Evolutionary conservation across 306 rosid genomes (phyloP).

Genomic region (Macrotyloma uniflorum): DNA sequence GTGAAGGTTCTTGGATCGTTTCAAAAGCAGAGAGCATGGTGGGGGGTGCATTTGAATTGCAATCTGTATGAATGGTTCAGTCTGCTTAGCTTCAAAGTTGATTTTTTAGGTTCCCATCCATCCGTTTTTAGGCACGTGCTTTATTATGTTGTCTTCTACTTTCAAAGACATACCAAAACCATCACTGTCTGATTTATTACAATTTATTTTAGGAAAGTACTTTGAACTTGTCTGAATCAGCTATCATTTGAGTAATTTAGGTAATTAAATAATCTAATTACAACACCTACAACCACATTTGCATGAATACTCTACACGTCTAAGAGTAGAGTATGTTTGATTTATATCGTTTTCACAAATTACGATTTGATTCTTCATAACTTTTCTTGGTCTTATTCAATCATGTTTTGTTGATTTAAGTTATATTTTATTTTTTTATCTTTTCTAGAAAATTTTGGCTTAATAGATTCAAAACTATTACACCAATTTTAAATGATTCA

Average conservation of each 20-base stretch:
- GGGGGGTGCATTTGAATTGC: background rate
- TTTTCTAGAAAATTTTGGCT: too few relatives aligned
- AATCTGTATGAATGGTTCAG: background rate
- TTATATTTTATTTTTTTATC: too few relatives aligned
- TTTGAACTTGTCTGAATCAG: background rate
- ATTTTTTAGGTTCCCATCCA: background rate
- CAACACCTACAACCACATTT: background rate
- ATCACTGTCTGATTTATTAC: background rate
- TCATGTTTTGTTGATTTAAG: too few relatives aligned
- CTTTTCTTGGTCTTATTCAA: too few relatives aligned
- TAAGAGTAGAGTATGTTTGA: too few relatives aligned
- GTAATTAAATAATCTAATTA: background rate
- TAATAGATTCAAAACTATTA: too few relatives aligned
- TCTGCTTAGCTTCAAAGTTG: background rate
- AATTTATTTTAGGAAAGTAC: background rate
- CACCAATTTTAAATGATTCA: too few relatives aligned
- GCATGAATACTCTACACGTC: background rate
- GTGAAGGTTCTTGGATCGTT: background rate
- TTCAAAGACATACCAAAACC: background rate
- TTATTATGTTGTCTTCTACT: background rate
- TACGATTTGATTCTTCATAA: too few relatives aligned
- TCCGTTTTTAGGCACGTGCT: conserved; percentile 35
- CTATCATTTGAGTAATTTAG: background rate
- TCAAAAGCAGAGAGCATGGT: background rate
- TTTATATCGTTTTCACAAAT: too few relatives aligned